Conservation (phyloP, 495 filamentous ascomycete species). For the Mytilinidion resinicola region DNA sequence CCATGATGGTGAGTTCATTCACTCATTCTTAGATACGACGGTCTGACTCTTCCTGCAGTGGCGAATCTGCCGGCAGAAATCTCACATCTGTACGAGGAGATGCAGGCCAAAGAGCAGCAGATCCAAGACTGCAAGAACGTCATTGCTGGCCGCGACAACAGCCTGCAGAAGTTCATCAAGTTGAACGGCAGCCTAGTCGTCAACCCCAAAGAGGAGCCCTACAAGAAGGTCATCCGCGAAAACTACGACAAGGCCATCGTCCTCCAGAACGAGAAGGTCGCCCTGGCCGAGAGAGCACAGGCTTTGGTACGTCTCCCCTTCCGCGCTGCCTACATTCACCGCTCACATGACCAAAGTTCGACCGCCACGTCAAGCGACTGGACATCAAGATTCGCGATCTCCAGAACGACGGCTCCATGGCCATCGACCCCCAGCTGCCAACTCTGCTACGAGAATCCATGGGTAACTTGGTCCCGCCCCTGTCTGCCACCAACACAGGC, state of each 20-base stretch:
- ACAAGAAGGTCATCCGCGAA: slow-evolving; percentile 61
- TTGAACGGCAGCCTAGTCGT: slow-evolving; percentile 68
- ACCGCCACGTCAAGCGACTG: slow-evolving; percentile 81
- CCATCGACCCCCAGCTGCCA: slow-evolving; percentile 68
- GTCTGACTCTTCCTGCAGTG: slow-evolving; percentile 38
- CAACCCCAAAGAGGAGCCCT: slow-evolving; percentile 82
- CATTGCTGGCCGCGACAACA: slow-evolving; percentile 71
- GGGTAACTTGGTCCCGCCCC: slow-evolving; percentile 51
- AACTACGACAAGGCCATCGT: slow-evolving; percentile 64
- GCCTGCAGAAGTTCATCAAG: slow-evolving; percentile 87
- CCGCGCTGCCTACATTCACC: not conserved
- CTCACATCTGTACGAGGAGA: slow-evolving; percentile 87
- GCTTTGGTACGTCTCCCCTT: slow-evolving; percentile 43
- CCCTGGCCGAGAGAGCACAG: slow-evolving; percentile 69
- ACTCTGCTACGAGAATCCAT: slow-evolving; percentile 61
- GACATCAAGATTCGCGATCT: slow-evolving; percentile 82
- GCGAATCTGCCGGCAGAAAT: slow-evolving; percentile 91
- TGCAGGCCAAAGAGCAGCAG: slow-evolving; percentile 77
- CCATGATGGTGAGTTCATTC: slow-evolving; percentile 55
- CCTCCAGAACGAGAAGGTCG: slow-evolving; percentile 82
- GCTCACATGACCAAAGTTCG: slow-evolving; percentile 44
- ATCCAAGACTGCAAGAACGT: slow-evolving; percentile 66
- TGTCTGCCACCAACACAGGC: slow-evolving; percentile 40
- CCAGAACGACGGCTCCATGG: slow-evolving; percentile 70
- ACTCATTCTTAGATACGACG: not conserved